Evolutionary conservation across 176 grass and related monocot genomes (phyloP).

Genomic region (Phoenix dactylifera): DNA sequence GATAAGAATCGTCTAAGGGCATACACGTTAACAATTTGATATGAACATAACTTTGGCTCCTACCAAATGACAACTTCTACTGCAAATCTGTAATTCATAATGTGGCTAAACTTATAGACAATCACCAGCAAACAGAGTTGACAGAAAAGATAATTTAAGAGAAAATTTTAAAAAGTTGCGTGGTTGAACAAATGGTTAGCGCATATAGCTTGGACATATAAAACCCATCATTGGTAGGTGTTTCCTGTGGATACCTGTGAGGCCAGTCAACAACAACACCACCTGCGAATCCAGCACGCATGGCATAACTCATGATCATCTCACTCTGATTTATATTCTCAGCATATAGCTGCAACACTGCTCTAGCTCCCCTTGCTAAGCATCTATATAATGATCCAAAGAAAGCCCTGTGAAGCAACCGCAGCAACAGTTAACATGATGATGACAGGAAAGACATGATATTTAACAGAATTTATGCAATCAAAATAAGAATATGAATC

Average conservation of each 20-base stretch:
- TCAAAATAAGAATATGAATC: neutral
- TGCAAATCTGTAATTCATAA: no score
- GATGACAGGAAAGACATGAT: slow-evolving; percentile 8
- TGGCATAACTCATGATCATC: slow-evolving; percentile 88
- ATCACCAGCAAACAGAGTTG: no score
- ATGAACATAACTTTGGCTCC: no score
- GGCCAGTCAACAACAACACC: slow-evolving; percentile 92
- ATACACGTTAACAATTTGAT: no score
- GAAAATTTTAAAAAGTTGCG: no score
- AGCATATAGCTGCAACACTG: slow-evolving; percentile 93
- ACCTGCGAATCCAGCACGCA: slow-evolving; percentile 94
- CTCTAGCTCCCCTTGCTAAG: slow-evolving; percentile 83
- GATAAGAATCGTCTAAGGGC: no score
- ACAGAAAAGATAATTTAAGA: no score
- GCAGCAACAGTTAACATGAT: neutral
- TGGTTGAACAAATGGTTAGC: no score
- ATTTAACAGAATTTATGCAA: neutral
- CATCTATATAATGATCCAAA: slow-evolving; percentile 96
- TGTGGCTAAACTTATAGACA: no score
- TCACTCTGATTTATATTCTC: slow-evolving; percentile 93
- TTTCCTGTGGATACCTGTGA: slow-evolving; percentile 38
- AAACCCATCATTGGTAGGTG: no score
- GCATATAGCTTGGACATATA: no score
- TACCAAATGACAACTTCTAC: no score
- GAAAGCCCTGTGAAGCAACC: slow-evolving; percentile 62